These are phyloP conservation scores for Lomentospora prolificans DNA, from an alignment of 2,329 filamentous ascomycete species.

Conservation along the genomic window DNA sequence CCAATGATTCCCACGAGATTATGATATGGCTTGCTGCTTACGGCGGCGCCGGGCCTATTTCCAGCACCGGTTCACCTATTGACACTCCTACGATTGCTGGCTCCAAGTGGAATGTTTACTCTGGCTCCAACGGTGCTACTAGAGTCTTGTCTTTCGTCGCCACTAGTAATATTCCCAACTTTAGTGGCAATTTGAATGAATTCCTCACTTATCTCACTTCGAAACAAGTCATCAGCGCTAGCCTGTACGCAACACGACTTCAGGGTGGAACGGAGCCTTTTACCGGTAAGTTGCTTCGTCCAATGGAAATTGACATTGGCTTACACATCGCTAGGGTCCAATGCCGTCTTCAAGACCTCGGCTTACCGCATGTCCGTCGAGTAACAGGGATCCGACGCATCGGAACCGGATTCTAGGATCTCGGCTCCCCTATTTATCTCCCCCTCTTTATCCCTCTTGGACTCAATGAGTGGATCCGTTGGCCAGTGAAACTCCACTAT, in stretches of 20 bases:
- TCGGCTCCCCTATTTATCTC: no score
- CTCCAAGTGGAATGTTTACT: conserved; percentile 43
- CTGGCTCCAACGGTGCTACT: conserved; percentile 44
- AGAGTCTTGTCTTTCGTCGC: conserved; percentile 46
- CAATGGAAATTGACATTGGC: conserved; percentile 15
- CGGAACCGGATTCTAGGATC: no score
- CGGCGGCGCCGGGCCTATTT: conserved; percentile 20
- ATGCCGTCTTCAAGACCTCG: neutral
- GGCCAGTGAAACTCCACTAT: no score
- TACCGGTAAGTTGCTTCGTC: conserved; percentile 34
- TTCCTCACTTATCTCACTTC: conserved; percentile 47
- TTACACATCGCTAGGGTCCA: neutral
- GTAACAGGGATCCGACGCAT: no score
- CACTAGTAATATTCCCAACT: conserved; percentile 31
- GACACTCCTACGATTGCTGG: conserved; percentile 44
- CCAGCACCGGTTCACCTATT: conserved; percentile 37
- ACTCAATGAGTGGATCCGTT: no score
- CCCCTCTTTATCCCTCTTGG: no score
- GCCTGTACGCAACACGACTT: conserved; percentile 43
- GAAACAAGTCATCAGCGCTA: conserved; percentile 34
- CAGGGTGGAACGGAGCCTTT: conserved; percentile 49
- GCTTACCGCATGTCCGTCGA: neutral
- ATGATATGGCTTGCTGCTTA: conserved; percentile 16
- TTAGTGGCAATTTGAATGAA: conserved; percentile 42
- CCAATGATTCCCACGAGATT: conserved; percentile 33